A percentile compares a stretch with the other conserved stretches of the same genome.
Conservation (phyloP, 2,329 filamentous ascomycete species). For the Atkinsonella texensis region DNA sequence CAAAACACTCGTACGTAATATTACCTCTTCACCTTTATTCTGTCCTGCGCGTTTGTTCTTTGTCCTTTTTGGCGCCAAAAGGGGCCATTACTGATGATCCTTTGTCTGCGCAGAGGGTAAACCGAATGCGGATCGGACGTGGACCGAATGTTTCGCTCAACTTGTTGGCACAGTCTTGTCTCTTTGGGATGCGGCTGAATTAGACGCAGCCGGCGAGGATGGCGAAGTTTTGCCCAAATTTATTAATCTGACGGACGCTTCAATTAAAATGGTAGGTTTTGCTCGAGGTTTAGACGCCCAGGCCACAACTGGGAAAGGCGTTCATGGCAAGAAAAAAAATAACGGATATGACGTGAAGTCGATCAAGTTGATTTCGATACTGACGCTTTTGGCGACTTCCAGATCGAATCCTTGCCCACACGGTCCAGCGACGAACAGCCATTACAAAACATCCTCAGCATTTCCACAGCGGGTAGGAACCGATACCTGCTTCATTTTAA, state of each 20-base stretch:
- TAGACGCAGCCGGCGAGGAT: slow-evolving; percentile 77
- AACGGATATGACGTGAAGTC: neutral
- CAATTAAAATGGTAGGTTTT: slow-evolving; percentile 79
- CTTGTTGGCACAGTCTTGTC: slow-evolving; percentile 91
- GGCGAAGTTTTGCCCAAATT: slow-evolving; percentile 83
- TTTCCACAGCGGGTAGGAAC: slow-evolving; percentile 92
- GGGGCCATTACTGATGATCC: slow-evolving; percentile 2
- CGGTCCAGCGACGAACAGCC: slow-evolving; percentile 64
- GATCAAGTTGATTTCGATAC: neutral
- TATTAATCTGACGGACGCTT: slow-evolving; percentile 93
- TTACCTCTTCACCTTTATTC: neutral
- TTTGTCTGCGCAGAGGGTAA: slow-evolving; percentile 54
- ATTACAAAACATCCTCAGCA: slow-evolving; percentile 86
- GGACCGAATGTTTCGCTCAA: slow-evolving; percentile 96
- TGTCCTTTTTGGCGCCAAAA: neutral
- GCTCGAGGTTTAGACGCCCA: neutral
- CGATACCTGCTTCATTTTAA: slow-evolving; percentile 95
- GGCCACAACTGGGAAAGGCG: neutral
- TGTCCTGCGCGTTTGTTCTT: neutral
- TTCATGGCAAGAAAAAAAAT: neutral
- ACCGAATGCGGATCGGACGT: slow-evolving; percentile 73
- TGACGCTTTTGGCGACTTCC: neutral
- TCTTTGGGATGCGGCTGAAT: slow-evolving; percentile 85
- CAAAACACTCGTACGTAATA: slow-evolving; percentile 68
- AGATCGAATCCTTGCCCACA: slow-evolving; percentile 86